phyloP scores from a whole-genome alignment of 768 basidiomycete species.

The Amanita jacksonii region DNA sequence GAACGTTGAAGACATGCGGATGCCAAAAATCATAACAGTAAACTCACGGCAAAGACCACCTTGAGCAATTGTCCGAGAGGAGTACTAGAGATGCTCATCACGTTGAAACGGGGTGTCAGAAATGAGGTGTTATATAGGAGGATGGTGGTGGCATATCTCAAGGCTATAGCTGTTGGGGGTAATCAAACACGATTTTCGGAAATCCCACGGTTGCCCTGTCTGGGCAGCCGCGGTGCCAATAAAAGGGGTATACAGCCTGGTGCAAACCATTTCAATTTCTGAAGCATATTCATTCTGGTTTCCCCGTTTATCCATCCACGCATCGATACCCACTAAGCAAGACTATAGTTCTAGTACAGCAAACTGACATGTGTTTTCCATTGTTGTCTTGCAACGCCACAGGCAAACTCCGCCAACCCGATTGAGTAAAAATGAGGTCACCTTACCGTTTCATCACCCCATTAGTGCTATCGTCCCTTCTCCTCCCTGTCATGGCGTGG shows the following conservation, averaged over 20 bases:
- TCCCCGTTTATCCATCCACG: no score
- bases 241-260: no score
- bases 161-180: no score
- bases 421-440: background rate
- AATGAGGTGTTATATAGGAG: background rate
- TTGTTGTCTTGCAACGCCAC: background rate
- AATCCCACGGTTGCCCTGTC: no score
- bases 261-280: no score
- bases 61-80: conserved; percentile 38
- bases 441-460: background rate
- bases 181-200: no score
- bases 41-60: conserved; percentile 49
- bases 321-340: no score
- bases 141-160: no score
- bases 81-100: conserved; percentile 7
- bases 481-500: conserved; percentile 61
- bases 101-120: no score
- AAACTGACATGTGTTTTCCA: background rate
- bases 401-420: background rate
- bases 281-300: no score
- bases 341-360: no score
- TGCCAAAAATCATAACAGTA: background rate
- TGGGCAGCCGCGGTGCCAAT: no score
- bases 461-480: background rate
- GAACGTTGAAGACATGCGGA: conserved; percentile 3